phyloP scores from a whole-genome alignment of 176 grass and related monocot genomes.

The Carex littledalei region DNA sequence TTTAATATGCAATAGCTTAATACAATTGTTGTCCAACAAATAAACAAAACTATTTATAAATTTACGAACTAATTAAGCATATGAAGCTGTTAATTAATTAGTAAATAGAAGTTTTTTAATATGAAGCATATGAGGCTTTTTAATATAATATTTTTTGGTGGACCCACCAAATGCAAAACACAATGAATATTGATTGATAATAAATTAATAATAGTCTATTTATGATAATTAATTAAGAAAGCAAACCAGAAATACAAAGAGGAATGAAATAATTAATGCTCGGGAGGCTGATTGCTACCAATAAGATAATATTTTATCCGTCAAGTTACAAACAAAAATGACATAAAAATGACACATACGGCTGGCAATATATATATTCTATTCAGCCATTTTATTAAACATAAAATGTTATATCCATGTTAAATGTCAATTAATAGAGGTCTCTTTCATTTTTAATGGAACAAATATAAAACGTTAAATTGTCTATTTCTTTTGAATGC shows the following conservation, averaged over 20 bases:
- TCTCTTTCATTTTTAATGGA: neutral
- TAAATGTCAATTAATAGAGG: conserved; percentile 3
- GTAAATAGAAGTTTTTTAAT: too few relatives aligned
- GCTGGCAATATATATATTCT: too few relatives aligned
- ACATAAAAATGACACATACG: neutral
- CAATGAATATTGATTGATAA: too few relatives aligned
- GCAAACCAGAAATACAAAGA: neutral
- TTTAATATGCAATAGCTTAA: neutral
- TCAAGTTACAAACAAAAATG: neutral
- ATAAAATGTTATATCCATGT: neutral
- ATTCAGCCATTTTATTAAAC: too few relatives aligned
- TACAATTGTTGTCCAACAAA: neutral
- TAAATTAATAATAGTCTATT: neutral
- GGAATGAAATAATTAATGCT: neutral
- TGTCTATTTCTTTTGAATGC: neutral
- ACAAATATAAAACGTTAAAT: neutral
- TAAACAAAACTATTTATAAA: neutral
- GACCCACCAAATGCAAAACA: too few relatives aligned
- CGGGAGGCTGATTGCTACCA: neutral
- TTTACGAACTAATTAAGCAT: too few relatives aligned
- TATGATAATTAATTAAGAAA: neutral
- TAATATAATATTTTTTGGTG: too few relatives aligned
- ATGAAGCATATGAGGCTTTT: too few relatives aligned
- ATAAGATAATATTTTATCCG: neutral
- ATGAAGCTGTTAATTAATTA: too few relatives aligned